A percentile compares a stretch with the other conserved stretches of the same genome.
Evolutionary conservation across 495 filamentous ascomycete species (phyloP).

Genomic region (Mytilinidion resinicola): DNA sequence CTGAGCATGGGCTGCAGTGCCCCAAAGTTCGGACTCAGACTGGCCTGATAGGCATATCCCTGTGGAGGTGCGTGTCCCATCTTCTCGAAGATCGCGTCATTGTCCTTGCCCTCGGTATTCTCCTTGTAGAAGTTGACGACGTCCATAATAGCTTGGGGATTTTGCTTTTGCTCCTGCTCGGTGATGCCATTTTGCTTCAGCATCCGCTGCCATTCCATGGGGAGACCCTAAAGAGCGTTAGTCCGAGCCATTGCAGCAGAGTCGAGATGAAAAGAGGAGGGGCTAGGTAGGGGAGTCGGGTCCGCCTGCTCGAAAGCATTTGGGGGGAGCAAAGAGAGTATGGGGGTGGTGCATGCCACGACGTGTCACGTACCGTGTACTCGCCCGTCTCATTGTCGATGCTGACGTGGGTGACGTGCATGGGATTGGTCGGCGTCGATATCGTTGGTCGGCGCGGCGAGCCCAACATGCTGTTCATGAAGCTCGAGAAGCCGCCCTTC

Average conservation of each 20-base stretch:
- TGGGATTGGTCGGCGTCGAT: constrained; percentile 91
- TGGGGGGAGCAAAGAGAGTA: not conserved
- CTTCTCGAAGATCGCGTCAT: constrained; percentile 91
- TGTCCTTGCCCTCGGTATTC: constrained; percentile 68
- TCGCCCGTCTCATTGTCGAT: constrained; percentile 96
- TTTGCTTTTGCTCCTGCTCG: constrained; percentile 89
- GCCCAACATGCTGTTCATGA: constrained; percentile 87
- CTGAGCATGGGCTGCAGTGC: constrained; percentile 62
- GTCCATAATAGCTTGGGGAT: constrained; percentile 89
- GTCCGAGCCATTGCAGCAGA: not conserved
- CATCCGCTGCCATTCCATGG: constrained; percentile 95
- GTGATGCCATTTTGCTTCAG: constrained; percentile 94
- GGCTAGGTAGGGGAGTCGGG: not conserved
- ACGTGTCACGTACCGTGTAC: constrained; percentile 70
- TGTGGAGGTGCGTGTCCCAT: constrained; percentile 69
- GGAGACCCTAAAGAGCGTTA: constrained; percentile 60
- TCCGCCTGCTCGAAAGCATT: not conserved
- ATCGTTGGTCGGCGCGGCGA: constrained; percentile 87
- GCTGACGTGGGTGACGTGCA: constrained; percentile 95
- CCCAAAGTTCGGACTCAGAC: constrained; percentile 41
- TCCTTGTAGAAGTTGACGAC: constrained; percentile 96
- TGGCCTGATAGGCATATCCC: constrained; percentile 43
- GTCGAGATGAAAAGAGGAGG: not conserved
- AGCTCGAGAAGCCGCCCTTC: constrained; percentile 90
- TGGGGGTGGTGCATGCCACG: not conserved